Percentiles rank a stretch among this genome's conserved stretches.
phyloP scores from a whole-genome alignment of 305 asterid genomes.

The Plantago coronopus region DNA sequence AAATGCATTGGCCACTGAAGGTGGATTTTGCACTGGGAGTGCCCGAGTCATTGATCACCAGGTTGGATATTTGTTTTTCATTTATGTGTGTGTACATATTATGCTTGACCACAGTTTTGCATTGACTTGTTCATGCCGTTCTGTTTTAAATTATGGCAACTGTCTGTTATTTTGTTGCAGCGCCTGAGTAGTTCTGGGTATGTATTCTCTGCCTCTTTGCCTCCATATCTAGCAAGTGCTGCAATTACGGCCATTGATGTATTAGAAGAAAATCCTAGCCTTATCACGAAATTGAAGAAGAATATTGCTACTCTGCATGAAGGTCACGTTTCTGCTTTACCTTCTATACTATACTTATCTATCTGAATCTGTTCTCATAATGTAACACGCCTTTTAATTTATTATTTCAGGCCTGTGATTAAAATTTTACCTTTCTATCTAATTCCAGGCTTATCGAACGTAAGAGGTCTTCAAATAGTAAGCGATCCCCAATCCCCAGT shows the following conservation, averaged over 20 bases:
- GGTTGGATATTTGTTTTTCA: conserved; percentile 26
- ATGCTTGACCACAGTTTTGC: too few relatives aligned
- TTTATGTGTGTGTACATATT: too few relatives aligned
- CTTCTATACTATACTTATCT: background rate
- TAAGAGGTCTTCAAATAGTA: conserved; percentile 55
- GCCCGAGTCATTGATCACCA: conserved; percentile 89
- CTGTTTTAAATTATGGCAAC: conserved; percentile 24
- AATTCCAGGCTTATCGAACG: conserved; percentile 56
- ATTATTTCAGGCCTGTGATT: too few relatives aligned
- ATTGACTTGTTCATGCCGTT: conserved; percentile 12
- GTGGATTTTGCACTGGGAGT: conserved; percentile 98
- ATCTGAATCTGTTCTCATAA: too few relatives aligned
- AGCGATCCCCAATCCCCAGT: conserved; percentile 80
- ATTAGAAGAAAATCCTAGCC: conserved; percentile 69
- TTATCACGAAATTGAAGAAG: conserved; percentile 53
- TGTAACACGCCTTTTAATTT: too few relatives aligned
- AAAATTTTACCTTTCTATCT: too few relatives aligned
- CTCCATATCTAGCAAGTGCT: conserved; percentile 95
- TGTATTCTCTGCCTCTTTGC: conserved; percentile 94
- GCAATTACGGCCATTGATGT: conserved; percentile 84
- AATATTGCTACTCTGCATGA: conserved; percentile 44
- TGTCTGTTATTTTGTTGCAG: conserved; percentile 44
- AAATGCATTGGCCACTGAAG: conserved; percentile 91
- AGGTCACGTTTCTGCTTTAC: conserved; percentile 36
- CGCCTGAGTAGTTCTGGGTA: conserved; percentile 95